Conservation (phyloP, 768 basidiomycete species). For the Serpula lacrymans region DNA sequence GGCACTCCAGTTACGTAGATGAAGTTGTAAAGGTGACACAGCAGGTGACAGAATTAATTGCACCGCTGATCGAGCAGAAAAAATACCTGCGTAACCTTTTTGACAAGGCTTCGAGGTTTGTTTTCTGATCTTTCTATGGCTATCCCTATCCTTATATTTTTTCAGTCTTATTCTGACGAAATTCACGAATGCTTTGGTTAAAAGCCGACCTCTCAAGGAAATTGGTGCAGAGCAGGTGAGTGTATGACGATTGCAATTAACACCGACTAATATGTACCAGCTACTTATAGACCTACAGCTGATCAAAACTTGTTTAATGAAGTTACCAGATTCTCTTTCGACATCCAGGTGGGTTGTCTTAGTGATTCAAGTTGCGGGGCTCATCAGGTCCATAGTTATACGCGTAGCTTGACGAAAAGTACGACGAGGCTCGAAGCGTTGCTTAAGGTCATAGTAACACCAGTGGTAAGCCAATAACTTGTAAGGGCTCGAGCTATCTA, state of each 20-base stretch:
- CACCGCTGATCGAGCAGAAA: constrained; percentile 87
- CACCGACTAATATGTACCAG: constrained; percentile 31
- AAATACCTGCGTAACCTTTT: constrained; percentile 91
- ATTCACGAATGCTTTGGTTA: constrained; percentile 87
- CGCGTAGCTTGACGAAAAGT: constrained; percentile 75
- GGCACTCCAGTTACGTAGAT: constrained; percentile 75
- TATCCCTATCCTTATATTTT: no score
- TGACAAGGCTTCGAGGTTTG: constrained; percentile 89
- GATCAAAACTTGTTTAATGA: constrained; percentile 77
- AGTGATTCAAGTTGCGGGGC: constrained; percentile 1
- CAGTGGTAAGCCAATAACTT: constrained; percentile 55
- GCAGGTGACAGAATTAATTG: constrained; percentile 71
- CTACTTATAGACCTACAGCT: constrained; percentile 88
- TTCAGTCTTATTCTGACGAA: constrained; percentile 75
- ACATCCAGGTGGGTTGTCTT: constrained; percentile 48
- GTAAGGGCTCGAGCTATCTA: background rate
- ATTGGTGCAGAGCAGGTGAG: constrained; percentile 92
- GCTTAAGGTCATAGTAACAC: constrained; percentile 93
- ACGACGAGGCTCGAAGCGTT: constrained; percentile 84
- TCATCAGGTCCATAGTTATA: constrained; percentile 53
- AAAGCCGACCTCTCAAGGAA: constrained; percentile 86
- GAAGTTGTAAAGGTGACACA: constrained; percentile 76
- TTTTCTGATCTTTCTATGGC: constrained; percentile 1
- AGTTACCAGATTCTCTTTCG: constrained; percentile 67
- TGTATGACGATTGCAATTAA: background rate